Percentiles rank a stretch among this genome's conserved stretches.
Conservation (phyloP, 225 moss, liverwort and hornwort species). For the Asterella californica region DNA sequence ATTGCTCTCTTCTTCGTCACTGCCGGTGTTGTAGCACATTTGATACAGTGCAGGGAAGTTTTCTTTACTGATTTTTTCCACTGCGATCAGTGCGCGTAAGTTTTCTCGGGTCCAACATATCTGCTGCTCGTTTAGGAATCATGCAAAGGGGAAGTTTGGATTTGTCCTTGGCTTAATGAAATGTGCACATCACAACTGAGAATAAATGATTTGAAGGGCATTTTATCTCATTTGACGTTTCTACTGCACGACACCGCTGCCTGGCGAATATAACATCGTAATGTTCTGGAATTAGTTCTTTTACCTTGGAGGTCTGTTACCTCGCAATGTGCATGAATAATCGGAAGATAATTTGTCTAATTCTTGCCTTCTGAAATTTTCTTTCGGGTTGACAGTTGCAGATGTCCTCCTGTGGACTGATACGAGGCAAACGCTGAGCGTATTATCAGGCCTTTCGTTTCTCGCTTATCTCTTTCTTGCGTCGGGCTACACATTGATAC, state of each 20-base stretch:
- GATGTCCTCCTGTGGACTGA: conserved; percentile 75
- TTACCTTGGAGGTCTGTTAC: background rate
- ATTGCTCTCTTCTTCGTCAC: background rate
- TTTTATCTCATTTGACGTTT: no score
- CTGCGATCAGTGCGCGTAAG: no score
- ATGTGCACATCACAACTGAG: no score
- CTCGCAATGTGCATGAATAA: background rate
- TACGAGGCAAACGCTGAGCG: conserved; percentile 38
- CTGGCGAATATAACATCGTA: background rate
- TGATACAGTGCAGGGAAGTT: background rate
- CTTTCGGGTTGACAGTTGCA: conserved; percentile 32
- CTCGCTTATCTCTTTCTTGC: conserved; percentile 50
- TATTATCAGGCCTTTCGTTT: conserved; percentile 48
- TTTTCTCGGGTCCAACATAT: no score
- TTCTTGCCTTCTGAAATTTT: background rate
- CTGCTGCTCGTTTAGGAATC: no score
- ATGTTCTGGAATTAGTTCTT: background rate
- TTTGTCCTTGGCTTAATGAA: no score
- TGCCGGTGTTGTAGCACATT: background rate
- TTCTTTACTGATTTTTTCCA: background rate
- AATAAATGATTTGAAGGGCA: no score
- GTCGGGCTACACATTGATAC: conserved; percentile 54
- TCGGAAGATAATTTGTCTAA: background rate
- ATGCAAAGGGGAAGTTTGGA: no score
- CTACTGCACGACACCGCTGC: no score